These are phyloP conservation scores for Exserohilum rostratum DNA, from an alignment of 2,329 filamentous ascomycete species.

Conservation along the genomic window DNA sequence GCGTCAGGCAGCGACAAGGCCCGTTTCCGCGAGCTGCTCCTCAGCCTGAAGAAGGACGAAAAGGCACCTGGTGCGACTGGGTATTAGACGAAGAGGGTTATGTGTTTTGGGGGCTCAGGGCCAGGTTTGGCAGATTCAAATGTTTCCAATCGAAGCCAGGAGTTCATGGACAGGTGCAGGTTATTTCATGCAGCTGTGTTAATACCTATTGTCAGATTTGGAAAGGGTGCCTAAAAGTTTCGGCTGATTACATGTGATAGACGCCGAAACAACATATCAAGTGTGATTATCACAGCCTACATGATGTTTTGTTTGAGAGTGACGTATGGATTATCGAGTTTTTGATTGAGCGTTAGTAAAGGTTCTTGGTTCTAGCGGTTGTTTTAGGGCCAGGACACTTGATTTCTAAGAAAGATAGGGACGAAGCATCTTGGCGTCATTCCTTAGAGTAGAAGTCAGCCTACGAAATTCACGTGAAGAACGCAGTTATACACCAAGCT, in stretches of 20 bases:
- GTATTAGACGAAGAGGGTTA: conserved; percentile 28
- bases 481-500: not conserved
- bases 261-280: too few species aligned
- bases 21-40: conserved; percentile 88
- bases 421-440: not conserved
- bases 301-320: too few species aligned
- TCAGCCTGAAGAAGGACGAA: conserved; percentile 90
- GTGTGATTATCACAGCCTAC: too few species aligned
- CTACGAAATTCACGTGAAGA: not conserved
- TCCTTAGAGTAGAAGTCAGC: not conserved
- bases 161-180: conserved; percentile 32
- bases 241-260: not conserved
- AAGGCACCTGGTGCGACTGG: conserved; percentile 71
- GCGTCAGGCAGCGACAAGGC: conserved; percentile 92
- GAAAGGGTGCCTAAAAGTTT: not conserved
- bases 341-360: too few species aligned
- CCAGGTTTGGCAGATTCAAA: conserved; percentile 20
- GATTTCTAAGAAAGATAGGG: not conserved
- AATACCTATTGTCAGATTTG: conserved; percentile 18
- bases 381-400: too few species aligned
- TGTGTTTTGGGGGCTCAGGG: conserved; percentile 13
- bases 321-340: too few species aligned
- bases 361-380: not conserved
- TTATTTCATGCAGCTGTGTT: conserved; percentile 32
- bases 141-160: conserved; percentile 20